Conservation (phyloP, 78 protist genomes). For the Cavenderia fasciculata region DNA sequence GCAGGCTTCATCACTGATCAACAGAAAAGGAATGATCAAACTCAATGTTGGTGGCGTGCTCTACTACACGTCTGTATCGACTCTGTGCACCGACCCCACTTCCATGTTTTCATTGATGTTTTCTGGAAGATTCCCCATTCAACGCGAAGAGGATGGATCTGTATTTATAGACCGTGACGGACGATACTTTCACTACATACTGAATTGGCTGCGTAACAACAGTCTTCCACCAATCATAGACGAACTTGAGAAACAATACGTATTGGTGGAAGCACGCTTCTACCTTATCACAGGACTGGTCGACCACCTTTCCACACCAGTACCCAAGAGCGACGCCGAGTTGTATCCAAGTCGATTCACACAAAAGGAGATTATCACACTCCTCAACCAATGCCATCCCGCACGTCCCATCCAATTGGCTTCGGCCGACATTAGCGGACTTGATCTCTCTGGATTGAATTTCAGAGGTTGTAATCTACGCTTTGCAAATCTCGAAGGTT, state of each 20-base stretch:
- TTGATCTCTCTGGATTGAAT: slow-evolving; percentile 37
- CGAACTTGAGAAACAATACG: neutral
- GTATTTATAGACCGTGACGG: slow-evolving; percentile 77
- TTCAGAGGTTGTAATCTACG: slow-evolving; percentile 43
- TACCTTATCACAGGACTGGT: slow-evolving; percentile 24
- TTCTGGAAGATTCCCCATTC: slow-evolving; percentile 58
- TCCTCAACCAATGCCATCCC: slow-evolving; percentile 4
- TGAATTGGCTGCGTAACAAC: slow-evolving; percentile 52
- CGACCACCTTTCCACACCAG: neutral
- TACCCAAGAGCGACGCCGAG: neutral
- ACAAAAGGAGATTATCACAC: slow-evolving; percentile 47
- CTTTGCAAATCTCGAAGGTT: slow-evolving; percentile 67
- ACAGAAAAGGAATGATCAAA: slow-evolving; percentile 38
- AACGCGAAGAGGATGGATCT: slow-evolving; percentile 47
- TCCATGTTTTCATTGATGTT: slow-evolving; percentile 76
- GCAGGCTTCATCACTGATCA: too few relatives aligned
- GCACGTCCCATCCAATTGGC: slow-evolving; percentile 42
- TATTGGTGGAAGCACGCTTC: slow-evolving; percentile 36
- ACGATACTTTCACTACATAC: slow-evolving; percentile 35
- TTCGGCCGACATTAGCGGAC: slow-evolving; percentile 36
- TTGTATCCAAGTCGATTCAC: neutral
- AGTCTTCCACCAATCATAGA: slow-evolving; percentile 1
- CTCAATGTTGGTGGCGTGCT: slow-evolving; percentile 65
- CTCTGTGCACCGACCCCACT: slow-evolving; percentile 25
- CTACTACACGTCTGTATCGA: slow-evolving; percentile 25